These are phyloP conservation scores for Scleroderma citrinum DNA, from an alignment of 768 basidiomycete genomes.

Conservation along the genomic window DNA sequence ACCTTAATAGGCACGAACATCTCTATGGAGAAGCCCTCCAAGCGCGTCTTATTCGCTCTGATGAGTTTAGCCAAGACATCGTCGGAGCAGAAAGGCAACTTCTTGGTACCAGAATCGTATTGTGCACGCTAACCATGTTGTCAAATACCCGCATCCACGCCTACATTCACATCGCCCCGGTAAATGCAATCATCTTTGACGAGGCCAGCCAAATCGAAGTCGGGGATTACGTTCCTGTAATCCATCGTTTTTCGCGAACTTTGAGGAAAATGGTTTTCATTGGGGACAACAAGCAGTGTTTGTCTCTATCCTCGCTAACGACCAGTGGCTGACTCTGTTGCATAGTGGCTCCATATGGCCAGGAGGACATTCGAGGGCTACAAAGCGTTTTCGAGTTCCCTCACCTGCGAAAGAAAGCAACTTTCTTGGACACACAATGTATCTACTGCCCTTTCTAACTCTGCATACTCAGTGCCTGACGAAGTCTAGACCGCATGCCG, in stretches of 20 bases:
- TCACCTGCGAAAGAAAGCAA: constrained; percentile 44
- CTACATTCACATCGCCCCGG: constrained; percentile 26
- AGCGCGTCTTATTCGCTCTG: constrained; percentile 32
- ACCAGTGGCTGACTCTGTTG: background rate
- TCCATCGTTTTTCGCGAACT: constrained; percentile 20
- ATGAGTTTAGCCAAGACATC: constrained; percentile 16
- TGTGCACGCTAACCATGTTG: constrained; percentile 47
- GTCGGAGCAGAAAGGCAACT: constrained; percentile 21
- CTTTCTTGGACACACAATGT: constrained; percentile 74
- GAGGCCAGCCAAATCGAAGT: constrained; percentile 44
- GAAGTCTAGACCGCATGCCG: constrained; percentile 69
- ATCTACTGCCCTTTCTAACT: constrained; percentile 15
- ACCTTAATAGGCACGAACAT: constrained; percentile 42
- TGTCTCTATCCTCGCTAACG: background rate
- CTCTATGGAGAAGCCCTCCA: constrained; percentile 34
- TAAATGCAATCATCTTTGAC: constrained; percentile 37
- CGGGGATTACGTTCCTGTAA: constrained; percentile 34
- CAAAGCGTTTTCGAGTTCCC: constrained; percentile 69
- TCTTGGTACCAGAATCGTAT: constrained; percentile 29
- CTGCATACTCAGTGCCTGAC: constrained; percentile 2
- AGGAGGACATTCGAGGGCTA: constrained; percentile 59
- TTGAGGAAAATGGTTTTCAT: constrained; percentile 34
- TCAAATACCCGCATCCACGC: constrained; percentile 19
- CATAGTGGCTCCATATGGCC: constrained; percentile 72
- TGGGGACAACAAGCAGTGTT: constrained; percentile 36